Base-by-base conservation (phyloP, 805 yeast genomes). In the Kuraishia borneana region DNA sequence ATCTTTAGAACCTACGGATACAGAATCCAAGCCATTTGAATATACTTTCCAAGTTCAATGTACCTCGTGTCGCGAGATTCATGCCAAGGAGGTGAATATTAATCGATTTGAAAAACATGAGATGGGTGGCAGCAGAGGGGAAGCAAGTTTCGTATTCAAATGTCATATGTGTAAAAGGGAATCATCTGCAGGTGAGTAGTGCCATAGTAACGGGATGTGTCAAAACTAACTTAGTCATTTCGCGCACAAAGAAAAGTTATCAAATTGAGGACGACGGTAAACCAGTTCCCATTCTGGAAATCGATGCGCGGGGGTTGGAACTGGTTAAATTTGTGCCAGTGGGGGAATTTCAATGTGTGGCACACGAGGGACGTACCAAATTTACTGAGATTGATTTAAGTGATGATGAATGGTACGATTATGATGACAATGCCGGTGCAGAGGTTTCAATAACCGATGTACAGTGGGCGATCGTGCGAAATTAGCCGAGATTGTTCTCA, bases 401-500 rank as follows among this genome's bases (percentile, higher is more conserved):
- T 25, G 95, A 83, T 18, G 76, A 73, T 35, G 97, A 92, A 51
- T 88, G 95, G 88, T 92, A 78, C 51, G 98, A 92, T 47, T 92
- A 88, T 50, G 97, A 92, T 53, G 97, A 92, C 37, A 72, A 76
- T 43, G 77, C 81, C 6, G 71, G 74, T 9, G 71, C 63, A 29
- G 96, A 89, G 54, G 96, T 87, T 14, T 73, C 88, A 17, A 69
- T 92, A 12, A 75, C 82, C 1, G 88, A 83, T 3, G 63, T 76
- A n/a, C 50, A 56, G 30, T 88, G 92, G 80, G 70, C 67, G 7
- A 63, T 89, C 29, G 57, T 63, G 22, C 33, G 38, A 28, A 26
- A 51, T 54, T 40, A 21, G 23, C 23, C 23, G 9, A 7, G 9
- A 10, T 21, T 7, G 23, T 10, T 7, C 23, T 10, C 9, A 7